Evolutionary conservation across 1,284 basidiomycete species (phyloP).

Genomic region (Pholiota adiposa): DNA sequence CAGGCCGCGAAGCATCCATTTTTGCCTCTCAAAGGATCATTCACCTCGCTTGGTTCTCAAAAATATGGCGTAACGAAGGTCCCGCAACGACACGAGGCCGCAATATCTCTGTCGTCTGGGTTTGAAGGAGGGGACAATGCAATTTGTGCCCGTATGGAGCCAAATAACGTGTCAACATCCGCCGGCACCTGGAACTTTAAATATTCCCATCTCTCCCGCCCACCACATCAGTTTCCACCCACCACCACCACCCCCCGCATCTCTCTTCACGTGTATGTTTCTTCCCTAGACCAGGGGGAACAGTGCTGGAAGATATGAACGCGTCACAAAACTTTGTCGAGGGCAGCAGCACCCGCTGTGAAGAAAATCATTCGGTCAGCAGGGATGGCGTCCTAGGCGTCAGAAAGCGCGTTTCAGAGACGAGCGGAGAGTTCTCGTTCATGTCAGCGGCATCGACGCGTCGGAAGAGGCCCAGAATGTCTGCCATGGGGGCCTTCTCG

Average conservation of each 20-base stretch:
- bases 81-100: too few species aligned
- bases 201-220: not conserved
- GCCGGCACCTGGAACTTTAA: conserved; percentile 5
- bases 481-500: conserved; percentile 17
- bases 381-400: not conserved
- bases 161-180: conserved; percentile 25
- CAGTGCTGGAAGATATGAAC: not conserved
- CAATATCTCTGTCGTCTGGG: too few species aligned
- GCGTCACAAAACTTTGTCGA: not conserved
- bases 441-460: conserved; percentile 1
- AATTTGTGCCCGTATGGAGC: not conserved
- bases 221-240: not conserved
- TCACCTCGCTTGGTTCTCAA: too few species aligned
- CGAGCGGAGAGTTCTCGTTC: not conserved
- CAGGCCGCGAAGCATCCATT: too few species aligned
- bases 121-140: not conserved
- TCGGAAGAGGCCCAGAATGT: conserved; percentile 19
- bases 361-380: not conserved
- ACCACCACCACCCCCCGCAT: not conserved
- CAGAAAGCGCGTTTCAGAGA: conserved; percentile 10
- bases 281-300: not conserved
- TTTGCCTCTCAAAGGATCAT: too few species aligned
- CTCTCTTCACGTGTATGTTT: not conserved
- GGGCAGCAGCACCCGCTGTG: not conserved
- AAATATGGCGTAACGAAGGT: too few species aligned